phyloP scores from a whole-genome alignment of 208 protist genomes.

The Leishmania lainsoni region DNA sequence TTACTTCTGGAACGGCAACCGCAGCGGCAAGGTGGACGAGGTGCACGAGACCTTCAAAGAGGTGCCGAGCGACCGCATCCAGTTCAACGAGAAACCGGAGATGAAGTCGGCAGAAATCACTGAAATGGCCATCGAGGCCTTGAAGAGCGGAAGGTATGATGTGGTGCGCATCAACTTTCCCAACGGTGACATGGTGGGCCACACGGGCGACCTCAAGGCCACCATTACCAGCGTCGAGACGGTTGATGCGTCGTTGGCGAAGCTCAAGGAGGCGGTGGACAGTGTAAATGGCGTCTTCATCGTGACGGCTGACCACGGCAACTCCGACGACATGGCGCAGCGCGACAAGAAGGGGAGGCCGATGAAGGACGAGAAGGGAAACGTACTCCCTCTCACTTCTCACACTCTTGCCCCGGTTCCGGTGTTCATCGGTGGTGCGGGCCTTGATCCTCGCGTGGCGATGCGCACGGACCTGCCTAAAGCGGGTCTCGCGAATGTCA shows the following conservation, averaged over 20 bases:
- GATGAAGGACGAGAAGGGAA: constrained; percentile 60
- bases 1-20: constrained; percentile 98
- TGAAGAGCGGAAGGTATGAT: constrained; percentile 92
- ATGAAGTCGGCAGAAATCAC: constrained; percentile 96
- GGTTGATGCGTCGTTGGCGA: constrained; percentile 84
- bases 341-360: constrained; percentile 93
- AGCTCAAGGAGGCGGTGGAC: constrained; percentile 86
- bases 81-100: constrained; percentile 94
- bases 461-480: constrained; percentile 87
- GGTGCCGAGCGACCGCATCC: constrained; percentile 89
- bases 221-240: constrained; percentile 81
- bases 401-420: constrained; percentile 94
- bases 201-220: constrained; percentile 93
- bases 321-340: constrained; percentile 95
- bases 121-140: constrained; percentile 82
- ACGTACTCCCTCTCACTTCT: constrained; percentile 87
- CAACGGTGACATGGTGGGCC: constrained; percentile 97
- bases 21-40: constrained; percentile 90
- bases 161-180: constrained; percentile 94
- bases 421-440: constrained; percentile 89
- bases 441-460: constrained; percentile 74
- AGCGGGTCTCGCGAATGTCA: constrained; percentile 93
- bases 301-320: constrained; percentile 95
- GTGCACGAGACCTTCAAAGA: constrained; percentile 91
- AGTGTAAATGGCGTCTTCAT: constrained; percentile 86